A percentile compares a stretch with the other conserved stretches of the same genome.
These are phyloP conservation scores for Aspergillus quadrilineatus DNA, from an alignment of 2,329 filamentous ascomycete genomes.

Conservation along the genomic window DNA sequence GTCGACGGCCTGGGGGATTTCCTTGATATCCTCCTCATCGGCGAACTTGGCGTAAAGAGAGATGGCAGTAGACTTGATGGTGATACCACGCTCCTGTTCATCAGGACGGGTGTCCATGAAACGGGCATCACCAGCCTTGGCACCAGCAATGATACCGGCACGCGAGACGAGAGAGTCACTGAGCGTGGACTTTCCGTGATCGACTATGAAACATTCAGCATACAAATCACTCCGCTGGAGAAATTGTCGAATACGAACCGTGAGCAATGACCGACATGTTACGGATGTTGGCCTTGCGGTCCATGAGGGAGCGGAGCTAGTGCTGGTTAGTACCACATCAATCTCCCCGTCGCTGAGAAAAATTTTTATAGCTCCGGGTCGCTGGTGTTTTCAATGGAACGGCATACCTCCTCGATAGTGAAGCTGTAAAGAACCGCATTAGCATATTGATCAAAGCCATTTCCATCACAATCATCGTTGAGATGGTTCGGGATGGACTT, in stretches of 20 bases:
- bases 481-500: slow-evolving; percentile 49
- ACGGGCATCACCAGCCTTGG: slow-evolving; percentile 92
- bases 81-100: slow-evolving; percentile 99
- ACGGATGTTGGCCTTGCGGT: slow-evolving; percentile 62
- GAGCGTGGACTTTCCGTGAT: slow-evolving; percentile 99
- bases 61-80: slow-evolving; percentile 99
- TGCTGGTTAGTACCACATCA: slow-evolving; percentile 13
- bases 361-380: slow-evolving; percentile 6
- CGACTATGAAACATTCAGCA: slow-evolving; percentile 56
- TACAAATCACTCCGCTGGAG: neutral
- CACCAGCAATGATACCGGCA: slow-evolving; percentile 98
- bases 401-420: slow-evolving; percentile 81
- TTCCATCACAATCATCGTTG: neutral
- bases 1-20: slow-evolving; percentile 82
- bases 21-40: slow-evolving; percentile 85
- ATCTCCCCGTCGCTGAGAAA: neutral
- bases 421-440: slow-evolving; percentile 64
- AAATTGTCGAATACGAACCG: slow-evolving; percentile 52
- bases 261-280: slow-evolving; percentile 99
- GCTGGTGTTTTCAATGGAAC: slow-evolving; percentile 29
- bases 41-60: slow-evolving; percentile 87
- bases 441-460: slow-evolving; percentile 24
- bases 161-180: slow-evolving; percentile 99
- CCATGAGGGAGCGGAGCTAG: slow-evolving; percentile 50
- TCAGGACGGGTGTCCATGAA: slow-evolving; percentile 96